These are phyloP conservation scores for Penicillium decumbens DNA, from an alignment of 2,329 filamentous ascomycete genomes.

Conservation along the genomic window DNA sequence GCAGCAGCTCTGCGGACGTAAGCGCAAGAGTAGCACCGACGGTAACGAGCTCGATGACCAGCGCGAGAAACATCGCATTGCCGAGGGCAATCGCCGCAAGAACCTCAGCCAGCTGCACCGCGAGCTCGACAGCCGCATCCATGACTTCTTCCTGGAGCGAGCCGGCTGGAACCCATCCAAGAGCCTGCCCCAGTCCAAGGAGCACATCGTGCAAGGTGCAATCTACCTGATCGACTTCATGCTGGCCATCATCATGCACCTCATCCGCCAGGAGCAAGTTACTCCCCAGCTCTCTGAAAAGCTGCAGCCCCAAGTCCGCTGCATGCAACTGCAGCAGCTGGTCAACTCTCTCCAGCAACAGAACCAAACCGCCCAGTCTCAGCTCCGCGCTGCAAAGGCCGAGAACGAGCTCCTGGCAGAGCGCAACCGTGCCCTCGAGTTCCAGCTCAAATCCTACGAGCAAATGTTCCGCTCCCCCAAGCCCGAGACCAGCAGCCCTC, in stretches of 20 bases:
- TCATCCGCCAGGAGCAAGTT: constrained; percentile 36
- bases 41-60: constrained; percentile 35
- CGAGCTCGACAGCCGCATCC: constrained; percentile 36
- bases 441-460: constrained; percentile 38
- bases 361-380: constrained; percentile 33
- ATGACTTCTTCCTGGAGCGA: constrained; percentile 38
- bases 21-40: constrained; percentile 35
- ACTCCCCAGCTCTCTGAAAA: constrained; percentile 36
- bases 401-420: constrained; percentile 36
- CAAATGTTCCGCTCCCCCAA: constrained; percentile 38
- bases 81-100: constrained; percentile 39
- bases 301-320: constrained; percentile 37
- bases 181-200: constrained; percentile 40
- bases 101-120: constrained; percentile 39
- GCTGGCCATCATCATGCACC: constrained; percentile 34
- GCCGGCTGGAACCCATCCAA: constrained; percentile 41
- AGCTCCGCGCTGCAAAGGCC: constrained; percentile 33
- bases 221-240: constrained; percentile 40
- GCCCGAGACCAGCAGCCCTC: constrained; percentile 27
- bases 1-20: constrained; percentile 39
- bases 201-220: constrained; percentile 39
- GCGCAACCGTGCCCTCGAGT: constrained; percentile 35
- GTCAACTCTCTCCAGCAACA: constrained; percentile 35
- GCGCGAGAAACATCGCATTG: constrained; percentile 40
- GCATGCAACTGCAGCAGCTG: constrained; percentile 38